Evolutionary conservation across 140 eudicot species (phyloP), one percentile per base, ranked within the genome.

Genomic region (Oenanthe javanica): DNA sequence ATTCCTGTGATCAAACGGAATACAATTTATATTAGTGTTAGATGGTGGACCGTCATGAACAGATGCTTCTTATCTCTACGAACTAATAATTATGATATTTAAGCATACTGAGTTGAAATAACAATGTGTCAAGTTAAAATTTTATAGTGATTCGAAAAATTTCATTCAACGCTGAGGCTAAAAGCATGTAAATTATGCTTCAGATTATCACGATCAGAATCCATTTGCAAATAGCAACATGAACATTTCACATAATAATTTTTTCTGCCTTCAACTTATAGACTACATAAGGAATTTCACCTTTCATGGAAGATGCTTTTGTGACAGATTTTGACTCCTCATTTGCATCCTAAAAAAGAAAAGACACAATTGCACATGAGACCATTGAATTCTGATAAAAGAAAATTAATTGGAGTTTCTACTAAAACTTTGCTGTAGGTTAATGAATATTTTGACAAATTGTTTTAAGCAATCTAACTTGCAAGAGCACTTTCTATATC

Each of bases 311-410:
- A 49, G 93, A 90, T 55, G 97, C 97, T 55, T 89, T 93, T 12
- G 94, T 93, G 77, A 93, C 97, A 48, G 96, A 84, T 79, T 89
- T 90, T 64, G 97, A 90, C 83, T 93, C 97, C 90, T 93, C 96
- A 23, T 93, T 89, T 14, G 97, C 90, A 79, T 90, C 96, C 97
- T 93, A 81, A 48, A 13, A 84, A 76, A 74, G 59, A 52, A 21
- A 8, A 54, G 50, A 23, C 19, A 59, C 6, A 72, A 72, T 9
- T 43, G 49, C 48, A 78, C 54, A 78, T 45, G 76, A 47, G 81
- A 66, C 19, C n/a, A 31, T 51, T 36, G 12, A 52, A 77, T 66
- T 46, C 25, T 31, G 71, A 36, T 12, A 38, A 77, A 12, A 31
- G 38, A 6, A 18, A 19, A 55, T 0, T 0, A 18, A 25, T n/a